Base-by-base conservation (phyloP, 1,139 yeast genomes). In the Candida sanyaensis region DNA sequence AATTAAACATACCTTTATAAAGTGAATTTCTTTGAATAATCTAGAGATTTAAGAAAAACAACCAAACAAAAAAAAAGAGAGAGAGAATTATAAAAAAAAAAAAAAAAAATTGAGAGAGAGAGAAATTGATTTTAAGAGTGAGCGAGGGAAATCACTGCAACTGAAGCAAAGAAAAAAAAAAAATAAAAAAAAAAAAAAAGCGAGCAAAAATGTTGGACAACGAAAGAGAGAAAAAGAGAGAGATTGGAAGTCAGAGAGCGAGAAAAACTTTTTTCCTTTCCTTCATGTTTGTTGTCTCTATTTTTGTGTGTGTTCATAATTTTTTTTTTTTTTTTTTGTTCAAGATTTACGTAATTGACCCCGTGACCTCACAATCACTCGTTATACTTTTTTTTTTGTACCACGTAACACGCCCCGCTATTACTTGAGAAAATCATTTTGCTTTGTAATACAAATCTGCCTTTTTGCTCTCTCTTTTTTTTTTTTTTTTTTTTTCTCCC, bases 1-100 rank as follows among this genome's bases (percentile, higher is more conserved):
- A 12, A n/a, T 27, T 38, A 23, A 17, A 42, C 45, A 42, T 42
- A 42, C 45, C 45, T 42, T 37, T 41, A 27, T 41, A 29, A 23
- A 28, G 41, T 29, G 40, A 23, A 29, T 36, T 42, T 37, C 45
- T 42, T 42, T 42, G 45, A 42, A 37, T 42, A 42, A 42, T 42
- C 45, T 42, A 37, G 29, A 42, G 45, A 13, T 30, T 12, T 17
- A 30, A 29, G 27, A 41, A 41, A 24, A 34, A 27, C 27, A 34
- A 27, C 33, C 31, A 31, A 44, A 48, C 39, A 38, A 32, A 28
- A 37, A 37, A 38, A 38, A 33, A 30, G 41, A 38, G 26, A 21
- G 41, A 17, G 39, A 23, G 37, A 26, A 8, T 17, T 17, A 26
- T 24, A 38, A 31, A 44, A 48, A 42, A 43, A 32, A 28, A 37